Base-by-base conservation (phyloP, 768 basidiomycete genomes). In the Mycena polygramma region DNA sequence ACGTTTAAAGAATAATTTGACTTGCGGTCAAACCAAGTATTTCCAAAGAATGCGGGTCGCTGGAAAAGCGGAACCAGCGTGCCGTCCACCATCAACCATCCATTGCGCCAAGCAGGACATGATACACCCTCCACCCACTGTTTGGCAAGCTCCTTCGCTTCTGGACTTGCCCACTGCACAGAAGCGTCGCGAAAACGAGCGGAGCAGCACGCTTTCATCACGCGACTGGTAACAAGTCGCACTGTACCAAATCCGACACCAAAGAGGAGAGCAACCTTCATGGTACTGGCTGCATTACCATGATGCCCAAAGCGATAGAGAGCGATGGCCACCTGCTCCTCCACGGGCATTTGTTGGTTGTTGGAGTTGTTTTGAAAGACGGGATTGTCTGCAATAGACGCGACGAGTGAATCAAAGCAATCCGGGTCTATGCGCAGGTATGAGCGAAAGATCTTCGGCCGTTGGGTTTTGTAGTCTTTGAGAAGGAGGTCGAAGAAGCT, bases 31-130 rank as follows among this genome's bases (percentile, higher is more conserved):
- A 79, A 85, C 57, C 81, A 84, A 36, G 72, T 78, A 49, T 82
- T 75, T 0, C 84, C 81, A 72, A 74, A 80, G 72, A 75, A 79
- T 30, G 51, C 41, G 4, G 83, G 83, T 5, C 75, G 59, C 4
- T 75, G 61, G 60, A 55, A 75, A 1, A 86, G 72, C 9, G 80
- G 77, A 0, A 85, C 74, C 4, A 83, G 65, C 4, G 82, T 84
- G 0, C 84, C 83, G 75, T 85, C 83, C 24, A 81, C 82, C 52
- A 81, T 70, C 41, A 77, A 78, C 75, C 78, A 84, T 0, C 84
- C 82, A 68, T 80, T 48, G 1, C 76, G 57, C 83, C 83, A 85
- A 19, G 73, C 70, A 37, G 57, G 15, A 30, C 84, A 79, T 26
- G 81, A 75, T 20, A 76, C 54, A 37, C 70, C 61, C 53, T 79